phyloP scores from a whole-genome alignment of 2,329 filamentous ascomycete species.

The Trichophaea hybrida region DNA sequence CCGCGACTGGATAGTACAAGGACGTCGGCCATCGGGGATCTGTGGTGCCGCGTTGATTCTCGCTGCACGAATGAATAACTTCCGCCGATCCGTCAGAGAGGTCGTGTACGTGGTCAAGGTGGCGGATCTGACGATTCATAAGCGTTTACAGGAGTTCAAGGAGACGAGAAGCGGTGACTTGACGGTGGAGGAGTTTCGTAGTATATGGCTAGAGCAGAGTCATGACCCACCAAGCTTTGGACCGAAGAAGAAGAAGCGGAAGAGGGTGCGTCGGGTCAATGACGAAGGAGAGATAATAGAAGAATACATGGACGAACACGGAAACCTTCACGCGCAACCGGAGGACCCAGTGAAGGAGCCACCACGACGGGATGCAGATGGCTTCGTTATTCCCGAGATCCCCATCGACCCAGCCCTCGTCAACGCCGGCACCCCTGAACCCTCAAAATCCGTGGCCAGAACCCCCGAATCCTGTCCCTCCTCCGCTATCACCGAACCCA shows the following conservation, averaged over 20 bases:
- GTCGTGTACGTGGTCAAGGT: constrained; percentile 98
- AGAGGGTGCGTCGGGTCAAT: constrained; percentile 24
- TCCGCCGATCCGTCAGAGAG: constrained; percentile 77
- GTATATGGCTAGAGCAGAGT: constrained; percentile 55
- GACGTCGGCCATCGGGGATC: constrained; percentile 80
- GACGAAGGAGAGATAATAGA: constrained; percentile 31
- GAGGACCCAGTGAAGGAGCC: constrained; percentile 13
- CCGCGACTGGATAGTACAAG: constrained; percentile 92
- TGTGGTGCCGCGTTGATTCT: constrained; percentile 90
- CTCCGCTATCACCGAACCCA: constrained; percentile 23
- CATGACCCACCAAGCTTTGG: constrained; percentile 78
- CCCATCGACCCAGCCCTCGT: constrained; percentile 21
- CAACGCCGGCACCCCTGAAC: background rate
- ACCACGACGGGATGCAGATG: constrained; percentile 47
- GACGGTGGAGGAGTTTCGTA: constrained; percentile 74
- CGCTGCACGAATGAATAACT: constrained; percentile 96
- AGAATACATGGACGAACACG: constrained; percentile 18
- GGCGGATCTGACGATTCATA: constrained; percentile 80
- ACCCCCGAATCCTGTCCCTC: constrained; percentile 8
- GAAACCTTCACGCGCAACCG: constrained; percentile 7
- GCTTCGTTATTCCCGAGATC: constrained; percentile 48
- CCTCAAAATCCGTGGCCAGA: background rate
- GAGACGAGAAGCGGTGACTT: constrained; percentile 69
- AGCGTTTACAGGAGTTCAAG: constrained; percentile 83
- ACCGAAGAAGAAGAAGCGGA: constrained; percentile 42